Percentiles rank a stretch among this genome's conserved stretches.
Evolutionary conservation across 2,329 filamentous ascomycete species (phyloP).

Genomic region (Cladosporium sp.): DNA sequence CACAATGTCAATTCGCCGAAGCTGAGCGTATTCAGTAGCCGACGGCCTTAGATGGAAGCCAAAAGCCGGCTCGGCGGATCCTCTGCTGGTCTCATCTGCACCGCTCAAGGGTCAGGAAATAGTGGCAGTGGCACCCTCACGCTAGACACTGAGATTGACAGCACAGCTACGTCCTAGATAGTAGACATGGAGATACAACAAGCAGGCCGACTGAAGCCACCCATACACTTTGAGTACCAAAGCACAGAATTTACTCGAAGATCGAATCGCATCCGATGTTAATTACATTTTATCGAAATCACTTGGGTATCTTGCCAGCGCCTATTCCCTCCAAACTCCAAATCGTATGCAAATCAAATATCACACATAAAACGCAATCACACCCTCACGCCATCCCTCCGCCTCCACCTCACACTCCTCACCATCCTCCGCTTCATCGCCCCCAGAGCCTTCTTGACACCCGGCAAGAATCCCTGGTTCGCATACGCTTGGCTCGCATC

Average conservation of each 20-base stretch:
- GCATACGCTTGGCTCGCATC: slow-evolving; percentile 52
- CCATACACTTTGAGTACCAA: neutral
- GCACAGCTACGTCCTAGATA: neutral
- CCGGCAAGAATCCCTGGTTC: slow-evolving; percentile 34
- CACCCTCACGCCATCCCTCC: neutral
- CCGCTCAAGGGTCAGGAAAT: neutral
- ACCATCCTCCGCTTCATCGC: slow-evolving; percentile 10
- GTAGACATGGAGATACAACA: neutral
- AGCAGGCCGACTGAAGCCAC: neutral
- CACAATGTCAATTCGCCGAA: neutral
- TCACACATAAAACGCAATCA: neutral
- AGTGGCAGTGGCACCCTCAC: neutral
- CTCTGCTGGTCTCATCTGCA: neutral
- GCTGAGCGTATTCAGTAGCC: neutral
- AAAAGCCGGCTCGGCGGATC: neutral
- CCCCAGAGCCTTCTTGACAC: slow-evolving; percentile 25
- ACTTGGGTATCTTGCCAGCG: neutral
- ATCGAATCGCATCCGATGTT: neutral
- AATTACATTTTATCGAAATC: neutral
- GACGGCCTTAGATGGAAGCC: neutral
- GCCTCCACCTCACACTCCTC: slow-evolving; percentile 2
- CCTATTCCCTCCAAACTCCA: neutral
- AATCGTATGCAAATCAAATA: neutral
- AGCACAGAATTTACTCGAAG: neutral
- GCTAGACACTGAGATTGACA: neutral